A percentile compares a stretch with the other conserved stretches of the same genome.
Evolutionary conservation across 306 rosid species (phyloP).

Genomic region (Cotoneaster glaucophyllus): DNA sequence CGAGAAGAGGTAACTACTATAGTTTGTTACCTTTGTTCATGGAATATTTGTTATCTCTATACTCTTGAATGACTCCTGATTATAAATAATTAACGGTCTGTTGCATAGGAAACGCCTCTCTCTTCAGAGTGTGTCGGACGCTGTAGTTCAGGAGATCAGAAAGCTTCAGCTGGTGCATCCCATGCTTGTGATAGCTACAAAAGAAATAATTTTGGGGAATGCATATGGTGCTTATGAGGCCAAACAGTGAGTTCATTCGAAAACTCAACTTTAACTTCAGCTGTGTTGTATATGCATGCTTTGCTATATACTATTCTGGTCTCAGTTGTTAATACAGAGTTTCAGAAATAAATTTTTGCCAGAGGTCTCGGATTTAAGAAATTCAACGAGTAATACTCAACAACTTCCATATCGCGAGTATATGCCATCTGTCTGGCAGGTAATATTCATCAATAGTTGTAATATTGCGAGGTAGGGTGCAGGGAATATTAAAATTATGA

Average conservation of each 20-base stretch:
- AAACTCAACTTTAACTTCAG: not conserved
- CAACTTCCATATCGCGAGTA: constrained; percentile 58
- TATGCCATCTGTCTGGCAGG: constrained; percentile 97
- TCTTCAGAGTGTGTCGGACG: constrained; percentile 59
- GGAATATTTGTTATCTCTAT: not conserved
- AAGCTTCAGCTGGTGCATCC: constrained; percentile 73
- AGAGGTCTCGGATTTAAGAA: constrained; percentile 36
- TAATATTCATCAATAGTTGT: constrained; percentile 21
- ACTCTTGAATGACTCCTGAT: not conserved
- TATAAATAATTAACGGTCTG: not conserved
- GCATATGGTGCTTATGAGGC: constrained; percentile 30
- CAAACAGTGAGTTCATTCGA: constrained; percentile 47
- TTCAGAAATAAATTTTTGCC: constrained; percentile 33
- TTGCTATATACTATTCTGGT: not conserved
- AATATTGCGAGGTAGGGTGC: not conserved
- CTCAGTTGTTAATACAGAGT: constrained; percentile 3
- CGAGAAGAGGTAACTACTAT: constrained; percentile 40
- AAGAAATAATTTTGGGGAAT: constrained; percentile 54
- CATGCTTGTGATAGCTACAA: constrained; percentile 70
- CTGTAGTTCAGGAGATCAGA: constrained; percentile 67
- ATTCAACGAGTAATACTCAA: constrained; percentile 20
- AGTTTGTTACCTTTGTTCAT: not conserved
- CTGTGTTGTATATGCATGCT: not conserved
- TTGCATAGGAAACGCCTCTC: constrained; percentile 59
- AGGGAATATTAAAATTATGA: not conserved